Evolutionary conservation across 805 yeast species (phyloP), one percentile per base, ranked within the genome.

Genomic region (Candida boleticola): DNA sequence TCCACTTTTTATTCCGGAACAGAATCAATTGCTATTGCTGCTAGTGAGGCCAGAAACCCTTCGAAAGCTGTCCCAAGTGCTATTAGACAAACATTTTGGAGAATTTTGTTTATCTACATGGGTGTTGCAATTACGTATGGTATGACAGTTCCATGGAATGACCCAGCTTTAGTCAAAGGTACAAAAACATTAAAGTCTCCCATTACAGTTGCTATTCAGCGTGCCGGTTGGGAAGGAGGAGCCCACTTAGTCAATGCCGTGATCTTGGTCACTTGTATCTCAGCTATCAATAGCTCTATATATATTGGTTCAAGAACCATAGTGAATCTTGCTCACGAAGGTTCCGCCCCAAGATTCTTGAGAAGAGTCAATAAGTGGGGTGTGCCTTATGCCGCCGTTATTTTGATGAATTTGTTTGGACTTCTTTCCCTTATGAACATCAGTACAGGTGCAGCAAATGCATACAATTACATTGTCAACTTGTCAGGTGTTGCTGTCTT

Each of bases 251-350:
- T 80, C 49, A 80, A 81, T 48, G 80, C 88, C 0, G 75, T 85
- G 52, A 75, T 84, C 47, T 63, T 82, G 44, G 55, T 82, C 11
- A 81, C 85, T 2, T 78, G 86, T 52, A 59, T 85, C 33, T 79
- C 85, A 25, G 85, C 90, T 4, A 78, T 83, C 53, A 84, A 84
- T 62, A 74, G 85, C 32, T 77, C 85, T 27, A 78, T 83, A 40
- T 84, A 79, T 58, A 73, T 83, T 58, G 87, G 85, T 9, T 78
- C 87, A 2, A 70, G 90, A 58, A 75, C 88, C 1, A 66, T 84
- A 11, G 77, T 83, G 47, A 79, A 77, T 41, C 72, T 83, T 71
- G 81, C 89, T 4, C 66, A 73, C 45, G 80, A 76, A 42, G 79
- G 82, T 1, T 69, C 71, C 44, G 86, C 85, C 0, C 88, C 87